A percentile compares a stretch with the other conserved stretches of the same genome.
Conservation (phyloP, 2,329 filamentous ascomycete genomes). For the Microsporum ferrugineum region DNA sequence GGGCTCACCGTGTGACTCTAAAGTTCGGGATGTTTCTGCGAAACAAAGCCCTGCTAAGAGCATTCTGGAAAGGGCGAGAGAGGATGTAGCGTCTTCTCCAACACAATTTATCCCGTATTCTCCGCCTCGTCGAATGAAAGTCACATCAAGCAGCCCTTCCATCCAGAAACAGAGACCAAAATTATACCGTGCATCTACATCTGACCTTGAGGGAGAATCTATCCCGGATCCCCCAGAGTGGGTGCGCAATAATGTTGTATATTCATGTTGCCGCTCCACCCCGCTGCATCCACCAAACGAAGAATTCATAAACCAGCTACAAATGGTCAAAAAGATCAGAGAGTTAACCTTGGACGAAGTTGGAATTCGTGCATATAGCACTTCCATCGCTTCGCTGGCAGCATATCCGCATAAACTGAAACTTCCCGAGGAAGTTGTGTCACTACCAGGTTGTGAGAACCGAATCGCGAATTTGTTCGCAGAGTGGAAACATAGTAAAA, state of each 20-base stretch:
- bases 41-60: slow-evolving; percentile 5
- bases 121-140: background rate
- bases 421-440: slow-evolving; percentile 33
- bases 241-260: slow-evolving; percentile 51
- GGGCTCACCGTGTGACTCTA: slow-evolving; percentile 1
- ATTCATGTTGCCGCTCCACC: slow-evolving; percentile 72
- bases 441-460: slow-evolving; percentile 65
- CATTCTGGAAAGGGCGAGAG: slow-evolving; percentile 46
- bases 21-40: slow-evolving; percentile 7
- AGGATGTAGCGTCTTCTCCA: slow-evolving; percentile 29
- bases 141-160: slow-evolving; percentile 11
- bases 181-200: slow-evolving; percentile 60
- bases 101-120: slow-evolving; percentile 4
- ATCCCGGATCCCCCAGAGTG: slow-evolving; percentile 60
- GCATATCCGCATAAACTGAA: slow-evolving; percentile 59
- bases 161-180: slow-evolving; percentile 28
- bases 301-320: slow-evolving; percentile 60
- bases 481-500: slow-evolving; percentile 53
- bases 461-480: slow-evolving; percentile 70
- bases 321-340: slow-evolving; percentile 61
- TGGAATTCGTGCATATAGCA: slow-evolving; percentile 76
- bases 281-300: slow-evolving; percentile 60
- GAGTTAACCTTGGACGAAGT: slow-evolving; percentile 63
- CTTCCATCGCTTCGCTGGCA: slow-evolving; percentile 68
- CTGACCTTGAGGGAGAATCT: slow-evolving; percentile 56